phyloP scores from a whole-genome alignment of 352 stramenopile species.

The Phytophthora pseudosyringae region DNA sequence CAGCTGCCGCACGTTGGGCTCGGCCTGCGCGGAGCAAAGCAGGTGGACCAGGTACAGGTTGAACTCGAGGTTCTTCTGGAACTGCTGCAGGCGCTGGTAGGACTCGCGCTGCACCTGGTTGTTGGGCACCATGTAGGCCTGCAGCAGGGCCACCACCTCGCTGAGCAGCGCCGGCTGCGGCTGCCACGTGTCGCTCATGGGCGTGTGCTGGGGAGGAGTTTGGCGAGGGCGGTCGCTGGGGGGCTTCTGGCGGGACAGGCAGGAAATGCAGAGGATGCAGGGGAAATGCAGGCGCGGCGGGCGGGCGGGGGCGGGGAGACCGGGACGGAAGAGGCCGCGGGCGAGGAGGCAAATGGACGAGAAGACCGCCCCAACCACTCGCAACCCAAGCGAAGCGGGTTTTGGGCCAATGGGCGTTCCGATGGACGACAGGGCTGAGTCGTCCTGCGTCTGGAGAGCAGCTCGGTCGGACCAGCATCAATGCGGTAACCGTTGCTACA shows the following conservation, averaged over 20 bases:
- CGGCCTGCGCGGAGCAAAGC: conserved; percentile 64
- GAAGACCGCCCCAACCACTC: conserved; percentile 12
- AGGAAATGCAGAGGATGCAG: conserved; percentile 19
- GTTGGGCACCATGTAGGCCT: conserved; percentile 86
- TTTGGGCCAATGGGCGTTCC: conserved; percentile 9
- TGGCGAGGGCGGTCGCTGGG: too few species aligned
- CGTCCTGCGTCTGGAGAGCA: conserved; percentile 2
- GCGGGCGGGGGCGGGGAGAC: not conserved
- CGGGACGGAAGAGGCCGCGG: conserved; percentile 5
- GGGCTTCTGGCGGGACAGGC: conserved; percentile 7
- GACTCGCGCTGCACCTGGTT: conserved; percentile 86
- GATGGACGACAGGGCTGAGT: conserved; percentile 1
- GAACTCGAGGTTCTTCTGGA: conserved; percentile 91
- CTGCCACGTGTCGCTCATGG: conserved; percentile 68
- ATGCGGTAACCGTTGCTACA: too few species aligned
- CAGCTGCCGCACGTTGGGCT: conserved; percentile 77
- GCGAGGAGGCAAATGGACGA: conserved; percentile 11
- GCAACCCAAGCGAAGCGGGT: not conserved
- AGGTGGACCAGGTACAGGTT: conserved; percentile 90
- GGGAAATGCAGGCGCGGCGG: conserved; percentile 4
- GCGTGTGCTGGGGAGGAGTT: not conserved
- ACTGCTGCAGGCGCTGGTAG: conserved; percentile 86
- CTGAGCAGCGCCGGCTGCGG: conserved; percentile 75
- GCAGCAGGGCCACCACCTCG: conserved; percentile 79
- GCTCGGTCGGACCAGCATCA: not conserved